Evolutionary conservation across 345 rosid species (phyloP), one percentile per base, ranked within the genome.

Genomic region (Psidium guajava): DNA sequence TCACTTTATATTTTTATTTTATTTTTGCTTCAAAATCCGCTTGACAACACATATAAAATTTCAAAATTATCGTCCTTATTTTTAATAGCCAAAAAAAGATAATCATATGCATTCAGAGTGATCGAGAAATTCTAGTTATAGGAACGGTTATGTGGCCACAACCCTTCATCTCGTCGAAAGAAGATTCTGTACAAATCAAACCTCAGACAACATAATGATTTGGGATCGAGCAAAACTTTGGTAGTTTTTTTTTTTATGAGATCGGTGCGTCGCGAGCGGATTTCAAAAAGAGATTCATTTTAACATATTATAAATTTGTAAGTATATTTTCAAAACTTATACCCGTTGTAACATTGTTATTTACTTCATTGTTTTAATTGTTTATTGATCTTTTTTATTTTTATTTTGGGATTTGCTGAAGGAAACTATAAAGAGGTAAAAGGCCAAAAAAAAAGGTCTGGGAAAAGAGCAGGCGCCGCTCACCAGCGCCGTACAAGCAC

Each of bases 181-280:
- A 11, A 50, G 52, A 3, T 64, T 28, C 3, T 28, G 0, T 15
- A 16, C 2, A 6, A 1, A 28, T 7, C 0, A 0, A 15, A 9
- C 1, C 0, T 5, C 42, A 6, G 3, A 1, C 11, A 1, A 61
- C 18, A 6, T 16, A 2, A 0, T 3, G 11, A 61, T 6, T 32
- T 3, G 0, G 2, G 3, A 8, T 7, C 22, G 4, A 61, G 22
- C 0, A 0, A 53, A 53, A 53, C 15, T 53, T 53, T 53, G 6
- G 20, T 18, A 16, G 3, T 42, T 14, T 6, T 6, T 42, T 14
- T 6, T 6, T 16, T 53, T 2, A 28, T 28, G 2, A 15, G 9
- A 16, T 28, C 1, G 11, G 4, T 0, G 0, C 1, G 3, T 8
- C 2, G 7, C 0, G 0, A 3, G 0, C 0, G 0, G 0, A 64